These are phyloP conservation scores for Fraxinus xanthoxyloides DNA, from an alignment of 305 asterid species.

Conservation along the genomic window DNA sequence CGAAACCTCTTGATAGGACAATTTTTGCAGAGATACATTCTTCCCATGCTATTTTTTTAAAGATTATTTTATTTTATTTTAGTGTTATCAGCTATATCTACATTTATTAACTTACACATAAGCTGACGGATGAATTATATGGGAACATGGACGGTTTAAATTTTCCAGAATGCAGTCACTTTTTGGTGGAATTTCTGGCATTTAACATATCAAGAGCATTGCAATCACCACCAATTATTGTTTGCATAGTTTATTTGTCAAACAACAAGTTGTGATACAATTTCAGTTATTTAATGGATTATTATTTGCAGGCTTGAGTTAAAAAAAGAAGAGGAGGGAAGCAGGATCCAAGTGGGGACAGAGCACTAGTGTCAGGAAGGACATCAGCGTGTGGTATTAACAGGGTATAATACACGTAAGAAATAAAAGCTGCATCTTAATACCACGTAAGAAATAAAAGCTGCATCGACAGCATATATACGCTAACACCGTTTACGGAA, in stretches of 20 bases:
- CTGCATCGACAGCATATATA: background rate
- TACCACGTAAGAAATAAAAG: background rate
- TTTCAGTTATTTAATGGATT: background rate
- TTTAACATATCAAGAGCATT: background rate
- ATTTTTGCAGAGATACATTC: background rate
- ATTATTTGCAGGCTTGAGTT: background rate
- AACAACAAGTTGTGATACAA: background rate
- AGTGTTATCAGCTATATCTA: background rate
- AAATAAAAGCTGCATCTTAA: too few species aligned
- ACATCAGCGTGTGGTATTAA: background rate
- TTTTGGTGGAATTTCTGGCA: background rate
- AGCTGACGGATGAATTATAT: background rate
- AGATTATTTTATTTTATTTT: background rate
- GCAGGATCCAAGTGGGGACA: background rate
- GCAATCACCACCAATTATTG: background rate
- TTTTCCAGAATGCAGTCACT: background rate
- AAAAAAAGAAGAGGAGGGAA: background rate
- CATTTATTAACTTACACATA: background rate
- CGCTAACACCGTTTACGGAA: background rate
- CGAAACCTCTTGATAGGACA: background rate
- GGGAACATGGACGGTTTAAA: background rate
- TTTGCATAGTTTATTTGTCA: background rate
- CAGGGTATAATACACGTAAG: background rate
- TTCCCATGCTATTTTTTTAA: background rate
- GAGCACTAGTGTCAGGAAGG: constrained; percentile 2